These are phyloP conservation scores for Xylaria polymorpha DNA, from an alignment of 2,329 filamentous ascomycete species.

Conservation along the genomic window DNA sequence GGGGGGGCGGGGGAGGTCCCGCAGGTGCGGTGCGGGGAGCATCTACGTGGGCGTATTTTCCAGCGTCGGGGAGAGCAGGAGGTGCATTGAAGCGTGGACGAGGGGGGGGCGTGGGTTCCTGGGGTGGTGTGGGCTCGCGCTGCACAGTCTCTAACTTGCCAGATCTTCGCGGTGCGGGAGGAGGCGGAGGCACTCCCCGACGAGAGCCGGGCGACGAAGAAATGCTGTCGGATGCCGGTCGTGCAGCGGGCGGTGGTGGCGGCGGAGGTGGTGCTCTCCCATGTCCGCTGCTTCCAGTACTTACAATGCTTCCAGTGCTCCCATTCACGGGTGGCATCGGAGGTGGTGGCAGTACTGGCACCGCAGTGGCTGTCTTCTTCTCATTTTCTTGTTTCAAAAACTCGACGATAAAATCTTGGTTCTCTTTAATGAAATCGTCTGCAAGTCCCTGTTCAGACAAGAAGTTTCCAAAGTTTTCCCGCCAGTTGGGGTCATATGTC, in stretches of 20 bases:
- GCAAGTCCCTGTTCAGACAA: conserved; percentile 71
- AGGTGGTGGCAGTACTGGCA: conserved; percentile 55
- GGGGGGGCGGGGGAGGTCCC: conserved; percentile 74
- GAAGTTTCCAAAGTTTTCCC: conserved; percentile 73
- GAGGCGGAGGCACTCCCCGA: conserved; percentile 63
- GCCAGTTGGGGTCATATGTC: conserved; percentile 73
- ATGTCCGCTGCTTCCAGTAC: conserved; percentile 44
- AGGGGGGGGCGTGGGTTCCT: conserved; percentile 78
- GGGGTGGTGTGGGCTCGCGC: conserved; percentile 68
- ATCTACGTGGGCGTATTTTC: conserved; percentile 77
- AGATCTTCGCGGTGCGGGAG: conserved; percentile 70
- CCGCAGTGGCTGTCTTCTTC: conserved; percentile 51
- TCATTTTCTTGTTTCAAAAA: conserved; percentile 70
- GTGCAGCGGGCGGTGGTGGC: conserved; percentile 43
- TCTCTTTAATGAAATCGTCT: conserved; percentile 74
- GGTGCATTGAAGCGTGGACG: conserved; percentile 82
- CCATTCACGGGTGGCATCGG: conserved; percentile 53
- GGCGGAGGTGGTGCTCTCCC: conserved; percentile 58
- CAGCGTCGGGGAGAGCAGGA: conserved; percentile 88
- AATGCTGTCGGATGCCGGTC: conserved; percentile 50
- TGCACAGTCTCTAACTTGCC: conserved; percentile 58
- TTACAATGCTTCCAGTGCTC: conserved; percentile 45
- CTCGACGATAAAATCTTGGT: conserved; percentile 75
- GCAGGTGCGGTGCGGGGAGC: conserved; percentile 58
- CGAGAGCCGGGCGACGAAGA: conserved; percentile 54